Evolutionary conservation across 2,329 filamentous ascomycete genomes (phyloP).

Genomic region (Fusarium devonianum): DNA sequence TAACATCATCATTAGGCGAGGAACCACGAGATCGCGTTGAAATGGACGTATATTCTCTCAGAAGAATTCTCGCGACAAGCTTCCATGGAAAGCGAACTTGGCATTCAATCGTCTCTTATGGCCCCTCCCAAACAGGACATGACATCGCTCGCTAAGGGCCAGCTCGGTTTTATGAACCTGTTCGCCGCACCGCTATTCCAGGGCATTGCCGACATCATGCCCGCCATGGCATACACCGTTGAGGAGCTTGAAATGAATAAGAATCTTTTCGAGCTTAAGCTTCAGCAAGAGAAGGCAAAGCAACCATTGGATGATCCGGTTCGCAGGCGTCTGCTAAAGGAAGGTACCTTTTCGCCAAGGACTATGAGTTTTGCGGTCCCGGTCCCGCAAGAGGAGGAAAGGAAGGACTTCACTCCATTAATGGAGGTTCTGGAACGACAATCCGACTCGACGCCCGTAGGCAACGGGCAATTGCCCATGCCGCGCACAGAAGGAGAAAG

Average conservation of each 20-base stretch:
- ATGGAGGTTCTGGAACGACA: conserved; percentile 28
- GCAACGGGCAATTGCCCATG: conserved; percentile 34
- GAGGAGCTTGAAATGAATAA: conserved; percentile 83
- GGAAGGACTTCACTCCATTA: conserved; percentile 27
- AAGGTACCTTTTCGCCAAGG: conserved; percentile 55
- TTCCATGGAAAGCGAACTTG: conserved; percentile 86
- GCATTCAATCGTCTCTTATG: conserved; percentile 87
- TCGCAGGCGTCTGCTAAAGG: conserved; percentile 46
- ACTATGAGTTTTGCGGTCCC: conserved; percentile 52
- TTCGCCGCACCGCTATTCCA: conserved; percentile 94
- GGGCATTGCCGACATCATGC: conserved; percentile 84
- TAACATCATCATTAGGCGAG: conserved; percentile 69
- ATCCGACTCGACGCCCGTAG: conserved; percentile 33
- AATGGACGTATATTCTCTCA: conserved; percentile 94
- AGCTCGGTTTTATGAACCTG: conserved; percentile 95
- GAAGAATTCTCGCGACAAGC: conserved; percentile 95
- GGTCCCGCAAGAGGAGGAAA: conserved; percentile 39
- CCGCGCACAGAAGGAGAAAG: conserved; percentile 39
- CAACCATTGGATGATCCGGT: conserved; percentile 49
- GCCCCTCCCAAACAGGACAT: conserved; percentile 84
- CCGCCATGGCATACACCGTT: conserved; percentile 83
- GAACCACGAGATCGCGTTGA: conserved; percentile 79
- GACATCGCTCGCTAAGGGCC: conserved; percentile 82
- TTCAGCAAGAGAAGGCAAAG: conserved; percentile 68
- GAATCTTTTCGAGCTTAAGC: conserved; percentile 72